Conservation (phyloP, 331 rosid genomes). For the Stylosanthes scabra region DNA sequence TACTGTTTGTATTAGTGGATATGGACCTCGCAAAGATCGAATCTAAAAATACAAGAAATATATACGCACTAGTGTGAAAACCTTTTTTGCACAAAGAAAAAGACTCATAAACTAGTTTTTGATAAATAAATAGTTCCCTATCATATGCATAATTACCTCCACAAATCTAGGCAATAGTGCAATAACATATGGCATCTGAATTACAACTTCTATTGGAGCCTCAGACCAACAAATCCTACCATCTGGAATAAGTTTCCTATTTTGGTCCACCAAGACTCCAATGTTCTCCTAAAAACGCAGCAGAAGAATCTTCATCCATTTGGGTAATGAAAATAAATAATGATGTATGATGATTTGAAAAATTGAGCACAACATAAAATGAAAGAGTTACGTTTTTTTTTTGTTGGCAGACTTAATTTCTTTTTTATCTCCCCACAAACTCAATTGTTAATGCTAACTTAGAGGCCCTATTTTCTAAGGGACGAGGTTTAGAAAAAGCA, state of each 20-base stretch:
- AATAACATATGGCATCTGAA: constrained; percentile 89
- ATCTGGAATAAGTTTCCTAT: constrained; percentile 88
- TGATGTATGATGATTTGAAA: neutral
- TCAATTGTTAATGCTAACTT: constrained; percentile 4
- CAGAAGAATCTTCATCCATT: constrained; percentile 12
- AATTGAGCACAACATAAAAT: constrained; percentile 8
- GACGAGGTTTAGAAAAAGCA: constrained; percentile 8
- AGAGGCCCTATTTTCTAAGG: neutral
- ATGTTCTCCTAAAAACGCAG: constrained; percentile 76
- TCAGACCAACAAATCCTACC: constrained; percentile 99
- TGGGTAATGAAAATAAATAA: constrained; percentile 3
- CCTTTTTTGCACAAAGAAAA: constrained; percentile 24
- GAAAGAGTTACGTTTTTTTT: constrained; percentile 9
- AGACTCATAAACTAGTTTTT: neutral
- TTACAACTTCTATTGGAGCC: constrained; percentile 77
- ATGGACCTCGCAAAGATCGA: constrained; percentile 86
- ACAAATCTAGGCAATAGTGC: constrained; percentile 86
- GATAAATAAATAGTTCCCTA: neutral
- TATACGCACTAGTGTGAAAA: constrained; percentile 7
- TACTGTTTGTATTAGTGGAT: constrained; percentile 88
- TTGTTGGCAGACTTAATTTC: neutral
- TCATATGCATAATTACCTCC: constrained; percentile 61
- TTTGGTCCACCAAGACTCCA: constrained; percentile 96
- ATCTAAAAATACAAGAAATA: constrained; percentile 58
- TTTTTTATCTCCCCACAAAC: neutral